A percentile compares a stretch with the other conserved stretches of the same genome.
phyloP scores from a whole-genome alignment of 2,329 filamentous ascomycete species.

The Fusarium anthophilum region DNA sequence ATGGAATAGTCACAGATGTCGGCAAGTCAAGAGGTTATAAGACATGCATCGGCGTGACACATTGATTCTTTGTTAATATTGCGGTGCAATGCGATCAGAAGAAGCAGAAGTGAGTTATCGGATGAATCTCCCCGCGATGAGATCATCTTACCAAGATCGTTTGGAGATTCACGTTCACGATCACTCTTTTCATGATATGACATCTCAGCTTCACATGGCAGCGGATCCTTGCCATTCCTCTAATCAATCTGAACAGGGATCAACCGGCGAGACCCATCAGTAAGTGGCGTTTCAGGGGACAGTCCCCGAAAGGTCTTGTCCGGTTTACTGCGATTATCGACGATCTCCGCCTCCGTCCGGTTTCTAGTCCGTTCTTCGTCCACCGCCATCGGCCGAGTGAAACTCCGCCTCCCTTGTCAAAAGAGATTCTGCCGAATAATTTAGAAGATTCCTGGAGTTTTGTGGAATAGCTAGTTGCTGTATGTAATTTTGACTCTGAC shows the following conservation, averaged over 20 bases:
- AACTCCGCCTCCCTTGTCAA: background rate
- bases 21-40: background rate
- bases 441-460: background rate
- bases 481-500: background rate
- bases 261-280: background rate
- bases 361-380: background rate
- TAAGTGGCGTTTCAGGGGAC: background rate
- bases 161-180: background rate
- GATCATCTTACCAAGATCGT: background rate
- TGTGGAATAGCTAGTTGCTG: background rate
- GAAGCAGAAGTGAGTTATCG: background rate
- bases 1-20: background rate
- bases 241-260: background rate
- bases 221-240: background rate
- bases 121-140: background rate
- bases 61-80: background rate
- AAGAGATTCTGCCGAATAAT: background rate
- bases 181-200: background rate
- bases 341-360: background rate
- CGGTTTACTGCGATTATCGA: background rate
- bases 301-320: background rate
- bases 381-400: background rate
- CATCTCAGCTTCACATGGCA: background rate
- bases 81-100: background rate
- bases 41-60: slow-evolving; percentile 10